phyloP scores from a whole-genome alignment of 805 yeast genomes.

The Candida insectorum region DNA sequence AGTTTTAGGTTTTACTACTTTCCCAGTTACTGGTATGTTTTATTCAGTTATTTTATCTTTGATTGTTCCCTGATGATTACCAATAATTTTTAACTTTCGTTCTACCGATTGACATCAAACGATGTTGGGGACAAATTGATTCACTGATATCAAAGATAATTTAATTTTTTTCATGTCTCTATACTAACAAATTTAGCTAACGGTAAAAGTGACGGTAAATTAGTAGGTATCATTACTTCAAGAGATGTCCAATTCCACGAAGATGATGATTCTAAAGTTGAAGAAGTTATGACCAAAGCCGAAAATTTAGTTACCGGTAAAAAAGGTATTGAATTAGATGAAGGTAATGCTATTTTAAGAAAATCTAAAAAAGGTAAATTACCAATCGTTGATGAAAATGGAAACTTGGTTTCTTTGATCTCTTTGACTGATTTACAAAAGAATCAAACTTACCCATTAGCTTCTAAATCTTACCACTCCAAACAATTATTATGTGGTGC shows the following conservation, averaged over 20 bases:
- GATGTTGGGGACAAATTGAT: constrained; percentile 80
- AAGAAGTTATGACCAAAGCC: constrained; percentile 89
- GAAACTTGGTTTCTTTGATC: constrained; percentile 79
- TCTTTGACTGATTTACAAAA: constrained; percentile 97
- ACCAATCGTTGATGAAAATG: constrained; percentile 79
- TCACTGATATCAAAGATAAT: too few relatives aligned
- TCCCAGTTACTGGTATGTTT: constrained; percentile 98
- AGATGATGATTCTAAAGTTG: constrained; percentile 55
- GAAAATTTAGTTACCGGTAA: constrained; percentile 79
- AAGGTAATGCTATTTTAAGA: constrained; percentile 90
- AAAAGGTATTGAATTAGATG: constrained; percentile 73
- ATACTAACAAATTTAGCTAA: constrained; percentile 55
- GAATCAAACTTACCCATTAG: constrained; percentile 89
- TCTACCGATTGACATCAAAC: constrained; percentile 97
- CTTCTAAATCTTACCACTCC: constrained; percentile 88
- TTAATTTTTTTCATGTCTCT: constrained; percentile 1
- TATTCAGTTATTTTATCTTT: constrained; percentile 11
- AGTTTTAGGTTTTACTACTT: constrained; percentile 87
- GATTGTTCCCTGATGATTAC: constrained; percentile 12
- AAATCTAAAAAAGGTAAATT: constrained; percentile 95
- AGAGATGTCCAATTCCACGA: constrained; percentile 97
- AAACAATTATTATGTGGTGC: constrained; percentile 99
- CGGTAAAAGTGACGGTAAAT: constrained; percentile 85
- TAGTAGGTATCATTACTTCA: constrained; percentile 92
- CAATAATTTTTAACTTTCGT: constrained; percentile 84